A percentile compares a stretch with the other conserved stretches of the same genome.
Evolutionary conservation across 2,329 filamentous ascomycete species (phyloP).

Genomic region (Cyclaneusma minus): DNA sequence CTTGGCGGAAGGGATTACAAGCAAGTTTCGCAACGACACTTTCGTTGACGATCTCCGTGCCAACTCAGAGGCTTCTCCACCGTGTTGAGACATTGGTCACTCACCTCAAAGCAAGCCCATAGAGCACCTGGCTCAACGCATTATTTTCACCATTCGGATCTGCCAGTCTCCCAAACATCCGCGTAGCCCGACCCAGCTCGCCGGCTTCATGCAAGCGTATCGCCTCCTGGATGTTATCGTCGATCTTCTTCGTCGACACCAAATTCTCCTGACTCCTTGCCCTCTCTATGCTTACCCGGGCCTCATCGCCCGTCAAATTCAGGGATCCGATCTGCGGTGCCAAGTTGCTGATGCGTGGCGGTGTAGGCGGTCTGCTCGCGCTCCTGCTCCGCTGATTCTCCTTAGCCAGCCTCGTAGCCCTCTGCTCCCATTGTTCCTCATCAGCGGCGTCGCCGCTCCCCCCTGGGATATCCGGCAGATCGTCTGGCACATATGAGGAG

Average conservation of each 20-base stretch:
- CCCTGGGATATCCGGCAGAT: constrained; percentile 60
- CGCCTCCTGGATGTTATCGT: constrained; percentile 80
- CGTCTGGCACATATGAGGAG: constrained; percentile 60
- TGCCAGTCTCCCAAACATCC: constrained; percentile 70
- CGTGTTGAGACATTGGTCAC: constrained; percentile 16
- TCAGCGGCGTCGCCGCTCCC: constrained; percentile 29
- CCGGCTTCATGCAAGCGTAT: constrained; percentile 84
- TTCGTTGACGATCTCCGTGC: no score
- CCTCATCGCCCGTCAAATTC: constrained; percentile 12
- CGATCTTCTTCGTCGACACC: constrained; percentile 36
- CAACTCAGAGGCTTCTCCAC: constrained; percentile 1
- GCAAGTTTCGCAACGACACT: no score
- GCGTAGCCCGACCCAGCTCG: constrained; percentile 64
- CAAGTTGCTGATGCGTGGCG: constrained; percentile 13
- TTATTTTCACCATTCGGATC: constrained; percentile 78
- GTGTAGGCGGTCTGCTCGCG: constrained; percentile 27
- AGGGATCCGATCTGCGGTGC: constrained; percentile 11
- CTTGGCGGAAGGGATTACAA: constrained; percentile 2
- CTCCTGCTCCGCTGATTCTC: constrained; percentile 29
- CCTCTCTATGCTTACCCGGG: constrained; percentile 9
- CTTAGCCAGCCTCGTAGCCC: constrained; percentile 75
- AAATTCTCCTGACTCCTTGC: constrained; percentile 7
- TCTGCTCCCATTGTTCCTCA: constrained; percentile 76
- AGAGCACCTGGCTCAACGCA: constrained; percentile 86
- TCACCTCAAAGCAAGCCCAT: constrained; percentile 77